Evolutionary conservation across 106 monocot genomes (phyloP).

Genomic region (Vanilla planifolia): DNA sequence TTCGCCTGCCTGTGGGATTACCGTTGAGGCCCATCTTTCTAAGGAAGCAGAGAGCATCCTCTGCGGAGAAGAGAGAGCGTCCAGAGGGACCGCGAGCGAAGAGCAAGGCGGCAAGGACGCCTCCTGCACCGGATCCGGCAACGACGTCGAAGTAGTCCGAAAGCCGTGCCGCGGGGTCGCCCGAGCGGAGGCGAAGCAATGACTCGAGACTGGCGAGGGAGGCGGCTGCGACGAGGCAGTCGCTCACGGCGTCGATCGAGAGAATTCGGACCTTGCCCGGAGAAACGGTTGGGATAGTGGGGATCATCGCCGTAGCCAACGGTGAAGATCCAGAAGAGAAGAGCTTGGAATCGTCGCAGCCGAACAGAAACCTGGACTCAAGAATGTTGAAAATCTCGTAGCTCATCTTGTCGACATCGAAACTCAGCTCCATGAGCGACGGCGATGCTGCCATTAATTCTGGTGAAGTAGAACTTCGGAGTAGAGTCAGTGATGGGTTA

Average conservation of each 20-base stretch:
- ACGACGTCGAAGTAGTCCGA: slow-evolving; percentile 84
- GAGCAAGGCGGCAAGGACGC: slow-evolving; percentile 59
- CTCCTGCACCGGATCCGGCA: slow-evolving; percentile 80
- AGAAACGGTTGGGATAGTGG: background rate
- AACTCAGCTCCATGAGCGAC: slow-evolving; percentile 13
- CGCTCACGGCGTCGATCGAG: slow-evolving; percentile 47
- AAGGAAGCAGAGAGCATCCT: slow-evolving; percentile 35
- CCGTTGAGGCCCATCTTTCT: slow-evolving; percentile 1
- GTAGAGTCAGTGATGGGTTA: too few relatives aligned
- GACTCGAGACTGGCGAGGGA: slow-evolving; percentile 51
- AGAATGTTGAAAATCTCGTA: slow-evolving; percentile 18
- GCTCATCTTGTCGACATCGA: slow-evolving; percentile 13
- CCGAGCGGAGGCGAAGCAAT: slow-evolving; percentile 28
- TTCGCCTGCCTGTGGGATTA: background rate
- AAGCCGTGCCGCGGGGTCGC: slow-evolving; percentile 35
- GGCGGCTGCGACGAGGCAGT: slow-evolving; percentile 42
- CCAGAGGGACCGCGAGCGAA: slow-evolving; percentile 44
- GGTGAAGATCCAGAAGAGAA: too few relatives aligned
- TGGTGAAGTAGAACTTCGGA: background rate
- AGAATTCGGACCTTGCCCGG: slow-evolving; percentile 49
- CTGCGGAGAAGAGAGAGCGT: slow-evolving; percentile 24
- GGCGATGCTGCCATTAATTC: slow-evolving; percentile 3
- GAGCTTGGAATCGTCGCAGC: slow-evolving; percentile 29
- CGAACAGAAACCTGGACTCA: slow-evolving; percentile 21
- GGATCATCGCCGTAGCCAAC: background rate